These are phyloP conservation scores for Babjeviella inositovora DNA, from an alignment of 805 yeast genomes.

Conservation along the genomic window DNA sequence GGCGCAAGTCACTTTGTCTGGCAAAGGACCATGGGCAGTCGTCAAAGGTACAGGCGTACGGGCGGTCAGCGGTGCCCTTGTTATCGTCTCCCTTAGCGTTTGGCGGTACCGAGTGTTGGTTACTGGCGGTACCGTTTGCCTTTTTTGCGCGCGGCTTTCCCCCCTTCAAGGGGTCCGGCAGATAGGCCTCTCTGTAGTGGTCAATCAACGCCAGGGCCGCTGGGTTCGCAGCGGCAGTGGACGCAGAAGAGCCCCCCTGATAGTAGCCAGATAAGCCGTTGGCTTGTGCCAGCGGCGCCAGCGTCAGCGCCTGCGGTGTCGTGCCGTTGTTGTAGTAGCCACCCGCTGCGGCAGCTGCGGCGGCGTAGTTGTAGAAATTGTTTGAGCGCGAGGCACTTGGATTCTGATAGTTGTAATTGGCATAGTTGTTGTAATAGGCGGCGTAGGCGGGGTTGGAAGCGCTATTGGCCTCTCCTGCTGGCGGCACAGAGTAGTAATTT, in stretches of 20 bases:
- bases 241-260: too few species aligned
- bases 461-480: too few species aligned
- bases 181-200: neutral
- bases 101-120: conserved; percentile 1
- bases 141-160: conserved; percentile 1
- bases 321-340: neutral
- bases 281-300: neutral
- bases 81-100: too few species aligned
- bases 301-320: neutral
- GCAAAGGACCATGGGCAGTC: conserved; percentile 58
- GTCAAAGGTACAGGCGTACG: conserved; percentile 19
- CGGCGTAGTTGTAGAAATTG: neutral
- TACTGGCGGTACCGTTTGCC: conserved; percentile 1
- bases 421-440: neutral
- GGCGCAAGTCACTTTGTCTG: conserved; percentile 50
- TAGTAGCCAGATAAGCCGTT: neutral
- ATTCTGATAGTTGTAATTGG: neutral
- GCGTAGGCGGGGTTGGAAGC: too few species aligned
- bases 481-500: too few species aligned
- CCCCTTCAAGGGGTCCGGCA: neutral
- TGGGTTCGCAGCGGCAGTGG: too few species aligned
- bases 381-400: neutral
- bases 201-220: too few species aligned
- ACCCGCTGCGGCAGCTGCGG: neutral
- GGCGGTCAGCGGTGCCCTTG: too few species aligned